Evolutionary conservation across 345 rosid species (phyloP), one percentile per base, ranked within the genome.

Genomic region (Pistacia atlantica): DNA sequence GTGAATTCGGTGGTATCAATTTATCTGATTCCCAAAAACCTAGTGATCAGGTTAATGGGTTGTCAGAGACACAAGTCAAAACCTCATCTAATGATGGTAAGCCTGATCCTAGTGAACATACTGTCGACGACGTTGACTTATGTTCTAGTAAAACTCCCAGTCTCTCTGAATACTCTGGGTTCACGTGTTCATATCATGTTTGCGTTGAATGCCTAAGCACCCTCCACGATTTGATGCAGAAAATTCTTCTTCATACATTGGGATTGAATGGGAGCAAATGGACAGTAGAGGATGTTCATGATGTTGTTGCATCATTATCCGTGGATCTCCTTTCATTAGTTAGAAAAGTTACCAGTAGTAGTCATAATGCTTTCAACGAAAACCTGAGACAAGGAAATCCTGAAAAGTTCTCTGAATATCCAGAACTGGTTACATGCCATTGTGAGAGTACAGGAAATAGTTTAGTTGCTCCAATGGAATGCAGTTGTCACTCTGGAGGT

Each of bases 261-360:
- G 87, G 83, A 74, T 76, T 77, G 31, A 82, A 83, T 77, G 75
- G 69, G 57, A 80, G 78, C 68, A 5, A 38, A 71, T 85, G 85
- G 80, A 84, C 84, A 3, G 82, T 83, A 28, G 98, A 92, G 67
- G 89, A 89, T 66, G 71, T 92, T 58, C 98, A 96, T 73, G 91
- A 92, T 65, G 84, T 79, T 28, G 93, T 92, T 73, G 88, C 91
- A 20, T 87, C 93, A 48, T 76, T 96, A 83, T 93, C 94, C 4
- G 86, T 85, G 72, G 84, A 87, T 77, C 89, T 93, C 72, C 84
- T 90, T 58, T 86, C 95, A 37, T 85, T 85, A 7, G 83, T 92
- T 48, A 85, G 89, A 69, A 90, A 84, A 77, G 81, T 72, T 74
- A 63, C 85, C 0, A 70, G 54, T 75, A 78, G 75, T 63, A 72